Percentiles rank a stretch among this genome's conserved stretches.
phyloP scores from a whole-genome alignment of 495 filamentous ascomycete species.

The Tuber umbilicatum region DNA sequence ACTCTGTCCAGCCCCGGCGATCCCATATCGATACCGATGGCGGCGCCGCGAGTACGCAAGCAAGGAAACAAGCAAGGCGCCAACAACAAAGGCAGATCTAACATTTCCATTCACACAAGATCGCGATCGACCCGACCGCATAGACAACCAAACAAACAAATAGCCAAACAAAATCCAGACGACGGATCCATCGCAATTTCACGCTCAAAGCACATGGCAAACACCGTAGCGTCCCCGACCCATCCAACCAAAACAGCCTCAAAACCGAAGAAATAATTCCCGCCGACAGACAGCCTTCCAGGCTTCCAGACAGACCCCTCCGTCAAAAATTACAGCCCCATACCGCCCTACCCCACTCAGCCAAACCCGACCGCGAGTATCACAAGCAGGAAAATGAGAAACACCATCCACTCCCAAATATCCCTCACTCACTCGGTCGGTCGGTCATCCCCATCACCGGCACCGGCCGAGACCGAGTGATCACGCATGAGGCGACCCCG shows the following conservation, averaged over 20 bases:
- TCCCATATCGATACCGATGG: not conserved
- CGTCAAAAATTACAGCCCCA: not conserved
- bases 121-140: not conserved
- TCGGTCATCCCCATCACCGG: not conserved
- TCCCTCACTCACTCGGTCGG: not conserved
- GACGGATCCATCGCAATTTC: not conserved
- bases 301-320: not conserved
- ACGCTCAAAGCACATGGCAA: not conserved
- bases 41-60: not conserved
- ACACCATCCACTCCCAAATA: not conserved
- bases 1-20: not conserved
- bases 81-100: not conserved
- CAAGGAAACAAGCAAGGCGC: not conserved
- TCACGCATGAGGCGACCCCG: conserved; percentile 1
- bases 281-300: not conserved
- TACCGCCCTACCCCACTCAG: not conserved
- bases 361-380: not conserved
- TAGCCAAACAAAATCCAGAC: not conserved
- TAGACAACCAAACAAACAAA: not conserved
- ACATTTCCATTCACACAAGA: not conserved
- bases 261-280: not conserved
- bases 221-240: not conserved
- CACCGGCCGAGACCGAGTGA: not conserved
- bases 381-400: not conserved
- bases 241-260: not conserved